Conservation (phyloP, 1,139 yeast species). For the Hemisphaericaspora xylanilytica region DNA sequence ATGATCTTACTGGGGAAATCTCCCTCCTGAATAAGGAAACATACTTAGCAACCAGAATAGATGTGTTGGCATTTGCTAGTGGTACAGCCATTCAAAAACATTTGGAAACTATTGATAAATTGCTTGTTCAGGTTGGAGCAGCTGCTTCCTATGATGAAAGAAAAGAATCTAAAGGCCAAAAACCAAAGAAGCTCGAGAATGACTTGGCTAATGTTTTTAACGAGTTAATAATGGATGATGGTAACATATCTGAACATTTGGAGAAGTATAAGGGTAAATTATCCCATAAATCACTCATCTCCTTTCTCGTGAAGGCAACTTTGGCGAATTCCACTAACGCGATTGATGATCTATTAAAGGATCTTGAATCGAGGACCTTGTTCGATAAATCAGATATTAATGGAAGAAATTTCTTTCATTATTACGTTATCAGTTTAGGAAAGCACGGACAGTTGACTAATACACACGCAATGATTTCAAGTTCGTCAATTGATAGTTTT, state of each 20-base stretch:
- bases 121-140: constrained; percentile 38
- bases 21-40: constrained; percentile 66
- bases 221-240: constrained; percentile 44
- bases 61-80: constrained; percentile 76
- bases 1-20: constrained; percentile 14
- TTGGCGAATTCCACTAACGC: constrained; percentile 49
- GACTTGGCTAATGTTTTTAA: constrained; percentile 23
- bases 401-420: constrained; percentile 83
- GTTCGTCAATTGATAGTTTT: neutral
- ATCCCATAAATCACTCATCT: constrained; percentile 44
- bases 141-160: constrained; percentile 15
- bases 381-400: constrained; percentile 70
- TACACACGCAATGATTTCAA: constrained; percentile 14
- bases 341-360: constrained; percentile 50
- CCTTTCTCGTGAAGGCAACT: constrained; percentile 66
- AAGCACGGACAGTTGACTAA: constrained; percentile 37
- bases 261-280: constrained; percentile 23
- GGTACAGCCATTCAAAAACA: constrained; percentile 56
- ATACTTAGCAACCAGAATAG: constrained; percentile 67
- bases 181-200: constrained; percentile 19
- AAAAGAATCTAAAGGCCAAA: neutral
- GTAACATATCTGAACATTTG: constrained; percentile 32
- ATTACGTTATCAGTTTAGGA: constrained; percentile 74
- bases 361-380: constrained; percentile 24
- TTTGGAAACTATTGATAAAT: constrained; percentile 54